These are phyloP conservation scores for Crithidia mellificae DNA, from an alignment of 208 protist species.

Conservation along the genomic window DNA sequence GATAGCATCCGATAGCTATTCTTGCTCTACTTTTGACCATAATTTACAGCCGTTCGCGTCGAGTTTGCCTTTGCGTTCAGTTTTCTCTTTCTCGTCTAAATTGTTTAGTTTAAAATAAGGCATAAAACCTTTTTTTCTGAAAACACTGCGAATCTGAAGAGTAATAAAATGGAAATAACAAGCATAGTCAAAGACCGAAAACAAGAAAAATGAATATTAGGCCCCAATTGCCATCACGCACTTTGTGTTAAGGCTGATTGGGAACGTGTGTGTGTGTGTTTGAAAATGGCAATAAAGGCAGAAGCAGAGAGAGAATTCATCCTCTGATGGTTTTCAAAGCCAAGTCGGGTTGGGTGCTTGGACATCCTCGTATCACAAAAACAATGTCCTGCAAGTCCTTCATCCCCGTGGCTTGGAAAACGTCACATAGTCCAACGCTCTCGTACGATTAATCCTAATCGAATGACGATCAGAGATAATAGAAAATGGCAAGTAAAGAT, in stretches of 20 bases:
- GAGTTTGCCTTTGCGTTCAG: too few species aligned
- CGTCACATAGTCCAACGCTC: constrained; percentile 17
- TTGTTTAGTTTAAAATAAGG: too few species aligned
- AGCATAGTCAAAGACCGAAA: not conserved
- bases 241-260: not conserved
- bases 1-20: too few species aligned
- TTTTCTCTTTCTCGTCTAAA: too few species aligned
- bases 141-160: not conserved
- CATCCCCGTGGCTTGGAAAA: not conserved
- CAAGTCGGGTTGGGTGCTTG: not conserved
- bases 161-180: not conserved
- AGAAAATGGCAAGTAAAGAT: constrained; percentile 28
- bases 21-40: too few species aligned
- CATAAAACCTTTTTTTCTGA: not conserved
- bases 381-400: not conserved
- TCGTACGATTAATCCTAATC: constrained; percentile 10
- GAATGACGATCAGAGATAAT: constrained; percentile 6
- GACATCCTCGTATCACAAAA: not conserved
- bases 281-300: constrained; percentile 2
- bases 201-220: not conserved
- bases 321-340: not conserved
- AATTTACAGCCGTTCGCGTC: too few species aligned
- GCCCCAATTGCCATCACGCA: not conserved
- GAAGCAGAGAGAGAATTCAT: constrained; percentile 25
- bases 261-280: too few species aligned